Evolutionary conservation across 2,329 filamentous ascomycete species (phyloP), one percentile per base, ranked within the genome.

Genomic region (Fusarium setosum): DNA sequence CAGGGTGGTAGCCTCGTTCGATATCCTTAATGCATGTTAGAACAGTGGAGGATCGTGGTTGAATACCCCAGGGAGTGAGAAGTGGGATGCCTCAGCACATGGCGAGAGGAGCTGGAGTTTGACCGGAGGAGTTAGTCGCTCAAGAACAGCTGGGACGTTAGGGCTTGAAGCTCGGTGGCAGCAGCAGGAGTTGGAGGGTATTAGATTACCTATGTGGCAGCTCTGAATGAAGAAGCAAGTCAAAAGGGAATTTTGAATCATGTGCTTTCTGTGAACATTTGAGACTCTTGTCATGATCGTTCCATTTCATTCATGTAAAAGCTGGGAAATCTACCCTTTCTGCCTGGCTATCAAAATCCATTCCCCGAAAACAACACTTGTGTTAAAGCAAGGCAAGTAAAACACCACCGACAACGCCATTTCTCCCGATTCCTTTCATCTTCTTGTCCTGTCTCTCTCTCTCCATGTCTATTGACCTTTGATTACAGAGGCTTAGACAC

Each of bases 391-490:
- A 62, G 41, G 45, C 50, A 61, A 12, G 26, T 29, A 48, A 69
- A 69, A n/a, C n/a, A n/a, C n/a, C 69, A 62, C 69, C 68, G 18
- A 47, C 31, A 41, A 66, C 70, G 66, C 70, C 69, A 17, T 45
- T 50, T 60, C 58, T 50, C 64, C 58, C 47, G 34, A 52, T 38
- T 48, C 37, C 23, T 31, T 42, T 48, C 32, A 12, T 21, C 21
- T 42, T 35, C 9, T 15, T 45, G 42, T 17, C 24, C 20, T 45
- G 29, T 26, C 20, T 34, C 29, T 31, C 53, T 52, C 6, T 40
- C 42, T 57, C 24, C 56, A 48, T 37, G 41, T 37, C 42, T 20
- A 7, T 18, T 26, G 23, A 24, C 23, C 6, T 32, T 41, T 38
- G n/a, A 24, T 57, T 12, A 13, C 9, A 24, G 29, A 6, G 21